phyloP scores from a whole-genome alignment of 2,329 filamentous ascomycete species.

The Fusarium tricinctum region DNA sequence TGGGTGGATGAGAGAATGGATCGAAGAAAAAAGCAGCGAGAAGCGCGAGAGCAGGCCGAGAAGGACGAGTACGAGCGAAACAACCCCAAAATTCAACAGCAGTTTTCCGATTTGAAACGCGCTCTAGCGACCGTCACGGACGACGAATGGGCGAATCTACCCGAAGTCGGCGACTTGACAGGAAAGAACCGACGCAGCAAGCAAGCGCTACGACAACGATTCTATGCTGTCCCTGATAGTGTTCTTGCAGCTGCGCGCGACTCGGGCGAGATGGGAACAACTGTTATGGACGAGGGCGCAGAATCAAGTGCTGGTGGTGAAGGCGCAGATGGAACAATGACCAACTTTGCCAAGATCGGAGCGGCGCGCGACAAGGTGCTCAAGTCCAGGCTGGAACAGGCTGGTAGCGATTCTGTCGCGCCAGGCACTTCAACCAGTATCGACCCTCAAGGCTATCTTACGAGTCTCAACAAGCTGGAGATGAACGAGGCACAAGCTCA shows the following conservation, averaged over 20 bases:
- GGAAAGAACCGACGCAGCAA: conserved; percentile 91
- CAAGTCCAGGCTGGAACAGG: conserved; percentile 92
- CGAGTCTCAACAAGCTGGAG: conserved; percentile 86
- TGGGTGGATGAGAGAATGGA: conserved; percentile 99
- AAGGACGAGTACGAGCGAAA: conserved; percentile 95
- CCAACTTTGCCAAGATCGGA: conserved; percentile 97
- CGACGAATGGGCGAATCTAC: conserved; percentile 95
- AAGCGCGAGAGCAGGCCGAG: conserved; percentile 93
- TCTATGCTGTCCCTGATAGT: conserved; percentile 97
- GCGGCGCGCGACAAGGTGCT: conserved; percentile 96
- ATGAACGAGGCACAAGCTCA: conserved; percentile 83
- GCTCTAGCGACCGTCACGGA: conserved; percentile 89
- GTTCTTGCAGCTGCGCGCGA: conserved; percentile 90
- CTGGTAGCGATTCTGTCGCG: conserved; percentile 75
- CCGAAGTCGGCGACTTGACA: conserved; percentile 96
- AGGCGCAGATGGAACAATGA: conserved; percentile 87
- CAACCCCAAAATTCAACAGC: conserved; percentile 97
- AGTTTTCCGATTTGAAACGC: conserved; percentile 96
- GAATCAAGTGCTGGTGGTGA: conserved; percentile 55
- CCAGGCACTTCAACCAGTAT: conserved; percentile 89
- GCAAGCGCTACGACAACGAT: conserved; percentile 84
- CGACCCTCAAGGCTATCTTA: conserved; percentile 95
- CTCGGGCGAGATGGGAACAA: conserved; percentile 85
- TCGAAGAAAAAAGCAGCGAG: conserved; percentile 88
- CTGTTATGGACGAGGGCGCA: conserved; percentile 83